phyloP scores from a whole-genome alignment of 257 asterid species.

The Przewalskia tangutica region DNA sequence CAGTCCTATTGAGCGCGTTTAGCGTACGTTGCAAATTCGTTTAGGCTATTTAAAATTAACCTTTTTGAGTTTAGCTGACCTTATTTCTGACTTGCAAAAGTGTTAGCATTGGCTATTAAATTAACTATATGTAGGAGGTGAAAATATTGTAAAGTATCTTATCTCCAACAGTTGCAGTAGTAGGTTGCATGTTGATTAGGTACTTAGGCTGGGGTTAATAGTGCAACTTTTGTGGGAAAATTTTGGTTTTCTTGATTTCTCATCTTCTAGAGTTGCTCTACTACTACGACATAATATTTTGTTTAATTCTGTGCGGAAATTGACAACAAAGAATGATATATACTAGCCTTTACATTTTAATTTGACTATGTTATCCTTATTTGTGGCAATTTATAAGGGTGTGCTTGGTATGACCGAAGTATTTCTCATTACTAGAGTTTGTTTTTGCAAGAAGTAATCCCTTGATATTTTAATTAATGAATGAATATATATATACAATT shows the following conservation, averaged over 20 bases:
- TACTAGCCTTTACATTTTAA: background rate
- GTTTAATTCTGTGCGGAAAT: constrained; percentile 9
- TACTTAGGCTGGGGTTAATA: background rate
- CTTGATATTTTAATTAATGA: too few relatives aligned
- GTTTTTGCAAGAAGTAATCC: too few relatives aligned
- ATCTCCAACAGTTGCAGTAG: constrained; percentile 13
- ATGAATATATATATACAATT: too few relatives aligned
- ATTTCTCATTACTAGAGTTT: too few relatives aligned
- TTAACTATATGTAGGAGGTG: constrained; percentile 10
- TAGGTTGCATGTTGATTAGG: constrained; percentile 3
- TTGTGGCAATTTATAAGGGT: background rate
- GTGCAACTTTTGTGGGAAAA: constrained; percentile 34
- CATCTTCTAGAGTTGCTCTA: constrained; percentile 25
- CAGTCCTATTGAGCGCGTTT: constrained; percentile 34
- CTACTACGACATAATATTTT: constrained; percentile 14
- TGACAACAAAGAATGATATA: background rate
- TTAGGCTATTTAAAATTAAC: constrained; percentile 6
- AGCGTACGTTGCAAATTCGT: background rate
- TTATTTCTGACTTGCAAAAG: background rate
- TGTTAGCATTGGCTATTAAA: background rate
- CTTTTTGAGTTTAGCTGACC: background rate
- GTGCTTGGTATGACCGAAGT: too few relatives aligned
- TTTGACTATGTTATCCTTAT: background rate
- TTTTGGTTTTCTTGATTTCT: constrained; percentile 53
- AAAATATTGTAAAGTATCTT: constrained; percentile 31